Evolutionary conservation across 225 moss, liverwort and hornwort species (phyloP).

Genomic region (Climacium dendroides): DNA sequence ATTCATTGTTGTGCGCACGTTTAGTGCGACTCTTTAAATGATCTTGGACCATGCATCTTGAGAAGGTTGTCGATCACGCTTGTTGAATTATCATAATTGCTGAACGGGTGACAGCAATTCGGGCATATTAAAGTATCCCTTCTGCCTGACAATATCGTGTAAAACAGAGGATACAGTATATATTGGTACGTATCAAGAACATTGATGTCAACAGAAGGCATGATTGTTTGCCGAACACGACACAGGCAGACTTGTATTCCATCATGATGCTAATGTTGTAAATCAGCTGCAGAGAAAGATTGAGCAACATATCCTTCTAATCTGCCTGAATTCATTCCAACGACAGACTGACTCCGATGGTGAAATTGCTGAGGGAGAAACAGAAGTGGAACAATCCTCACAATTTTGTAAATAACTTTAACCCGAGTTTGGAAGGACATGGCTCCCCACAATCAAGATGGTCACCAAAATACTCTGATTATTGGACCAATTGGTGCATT

Average conservation of each 20-base stretch:
- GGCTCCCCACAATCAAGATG: not conserved
- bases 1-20: not conserved
- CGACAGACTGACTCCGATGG: not conserved
- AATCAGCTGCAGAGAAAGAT: not conserved
- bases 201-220: not conserved
- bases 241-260: not conserved
- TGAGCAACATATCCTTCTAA: not conserved
- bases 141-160: not conserved
- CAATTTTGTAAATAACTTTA: not conserved
- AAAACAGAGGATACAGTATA: not conserved
- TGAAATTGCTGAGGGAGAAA: not conserved
- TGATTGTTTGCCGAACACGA: not conserved
- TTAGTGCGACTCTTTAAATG: not conserved
- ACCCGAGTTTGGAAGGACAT: not conserved
- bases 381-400: not conserved
- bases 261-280: not conserved
- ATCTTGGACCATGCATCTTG: not conserved
- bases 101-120: not conserved
- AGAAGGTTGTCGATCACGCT: not conserved
- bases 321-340: not conserved
- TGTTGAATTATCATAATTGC: not conserved
- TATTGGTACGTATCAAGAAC: not conserved
- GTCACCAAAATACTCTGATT: not conserved
- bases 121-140: not conserved
- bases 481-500: not conserved